These are phyloP conservation scores for Lathyrus oleraceus DNA, from an alignment of 306 rosid species.

Conservation along the genomic window DNA sequence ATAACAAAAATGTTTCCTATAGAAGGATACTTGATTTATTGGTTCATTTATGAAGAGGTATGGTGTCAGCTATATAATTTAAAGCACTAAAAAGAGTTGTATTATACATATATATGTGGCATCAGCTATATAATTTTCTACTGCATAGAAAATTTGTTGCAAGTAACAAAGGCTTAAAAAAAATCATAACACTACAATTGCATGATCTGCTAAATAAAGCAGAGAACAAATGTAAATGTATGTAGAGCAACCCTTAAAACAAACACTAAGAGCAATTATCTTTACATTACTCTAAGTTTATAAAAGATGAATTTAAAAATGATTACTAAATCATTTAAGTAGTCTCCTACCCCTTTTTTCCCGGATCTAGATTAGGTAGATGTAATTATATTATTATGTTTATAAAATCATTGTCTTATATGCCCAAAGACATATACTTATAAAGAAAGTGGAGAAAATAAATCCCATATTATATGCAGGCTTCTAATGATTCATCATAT, in stretches of 20 bases:
- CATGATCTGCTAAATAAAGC: no score
- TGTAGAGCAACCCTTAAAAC: neutral
- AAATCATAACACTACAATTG: no score
- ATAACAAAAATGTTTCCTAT: no score
- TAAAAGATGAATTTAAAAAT: neutral
- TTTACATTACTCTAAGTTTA: neutral
- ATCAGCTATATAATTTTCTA: no score
- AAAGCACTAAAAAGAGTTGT: no score
- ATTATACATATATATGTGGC: no score
- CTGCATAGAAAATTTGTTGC: no score
- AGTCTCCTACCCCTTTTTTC: neutral
- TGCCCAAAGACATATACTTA: neutral
- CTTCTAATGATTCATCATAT: neutral
- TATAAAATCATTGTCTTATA: neutral
- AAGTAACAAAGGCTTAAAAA: no score
- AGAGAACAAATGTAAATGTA: no score
- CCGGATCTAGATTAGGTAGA: neutral
- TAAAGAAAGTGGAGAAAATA: neutral
- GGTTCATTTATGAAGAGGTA: no score
- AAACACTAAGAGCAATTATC: neutral
- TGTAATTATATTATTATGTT: neutral
- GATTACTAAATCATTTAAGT: neutral
- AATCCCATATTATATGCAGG: neutral
- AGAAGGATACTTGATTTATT: no score
- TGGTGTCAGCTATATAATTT: no score